A percentile compares a stretch with the other conserved stretches of the same genome.
Evolutionary conservation across 2,329 filamentous ascomycete species (phyloP).

Genomic region (Cladobotryum protrusum): DNA sequence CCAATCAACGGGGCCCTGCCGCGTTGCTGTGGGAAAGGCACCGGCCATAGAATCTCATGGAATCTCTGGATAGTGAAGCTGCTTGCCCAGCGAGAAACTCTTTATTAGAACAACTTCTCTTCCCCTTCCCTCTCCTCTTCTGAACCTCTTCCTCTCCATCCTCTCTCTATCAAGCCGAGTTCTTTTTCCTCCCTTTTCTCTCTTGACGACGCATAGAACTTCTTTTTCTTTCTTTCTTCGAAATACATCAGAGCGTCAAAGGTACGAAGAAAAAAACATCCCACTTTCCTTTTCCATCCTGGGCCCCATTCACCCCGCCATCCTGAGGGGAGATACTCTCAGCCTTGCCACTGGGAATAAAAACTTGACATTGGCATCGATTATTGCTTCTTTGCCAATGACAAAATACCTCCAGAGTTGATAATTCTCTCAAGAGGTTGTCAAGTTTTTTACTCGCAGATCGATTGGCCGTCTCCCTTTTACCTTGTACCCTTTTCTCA

Average conservation of each 20-base stretch:
- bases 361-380: background rate
- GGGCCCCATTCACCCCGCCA: conserved; percentile 1
- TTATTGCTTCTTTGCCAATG: conserved; percentile 15
- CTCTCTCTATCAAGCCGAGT: background rate
- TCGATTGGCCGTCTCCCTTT: background rate
- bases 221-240: conserved; percentile 17
- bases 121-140: conserved; percentile 14
- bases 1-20: conserved; percentile 20
- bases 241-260: conserved; percentile 1
- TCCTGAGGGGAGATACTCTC: background rate
- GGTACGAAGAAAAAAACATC: conserved; percentile 8
- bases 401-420: conserved; percentile 12
- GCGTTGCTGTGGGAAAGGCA: conserved; percentile 22
- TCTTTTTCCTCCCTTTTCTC: background rate
- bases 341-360: background rate
- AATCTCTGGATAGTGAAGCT: conserved; percentile 32
- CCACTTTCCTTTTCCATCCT: conserved; percentile 13
- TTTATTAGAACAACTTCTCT: conserved; percentile 30
- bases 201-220: conserved; percentile 2
- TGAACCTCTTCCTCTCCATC: conserved; percentile 17
- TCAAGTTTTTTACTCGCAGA: background rate
- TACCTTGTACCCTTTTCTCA: background rate
- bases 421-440: background rate
- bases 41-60: conserved; percentile 40
- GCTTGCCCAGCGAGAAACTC: conserved; percentile 18